Evolutionary conservation across 2,329 filamentous ascomycete genomes (phyloP).

Genomic region (Trichophaea hybrida): DNA sequence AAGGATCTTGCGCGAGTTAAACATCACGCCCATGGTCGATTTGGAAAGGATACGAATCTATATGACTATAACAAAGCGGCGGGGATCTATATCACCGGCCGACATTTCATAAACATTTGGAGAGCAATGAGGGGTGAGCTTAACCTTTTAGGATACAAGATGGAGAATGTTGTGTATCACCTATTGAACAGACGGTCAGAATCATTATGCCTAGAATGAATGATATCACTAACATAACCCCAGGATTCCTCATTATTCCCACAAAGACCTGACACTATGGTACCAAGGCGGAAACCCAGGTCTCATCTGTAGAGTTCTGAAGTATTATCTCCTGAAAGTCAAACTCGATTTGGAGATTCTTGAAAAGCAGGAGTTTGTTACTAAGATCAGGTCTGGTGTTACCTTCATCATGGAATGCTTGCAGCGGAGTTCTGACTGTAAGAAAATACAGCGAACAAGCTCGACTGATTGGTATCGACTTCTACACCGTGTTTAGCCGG

Average conservation of each 20-base stretch:
- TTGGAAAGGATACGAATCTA: constrained; percentile 70
- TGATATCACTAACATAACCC: constrained; percentile 30
- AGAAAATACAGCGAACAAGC: constrained; percentile 57
- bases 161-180: constrained; percentile 93
- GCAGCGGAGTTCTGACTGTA: background rate
- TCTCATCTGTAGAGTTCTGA: constrained; percentile 58
- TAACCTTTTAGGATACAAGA: constrained; percentile 81
- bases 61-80: constrained; percentile 95
- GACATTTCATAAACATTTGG: constrained; percentile 96
- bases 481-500: constrained; percentile 87
- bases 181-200: constrained; percentile 47
- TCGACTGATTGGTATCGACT: constrained; percentile 81
- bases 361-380: constrained; percentile 74
- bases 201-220: background rate
- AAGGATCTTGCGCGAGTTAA: constrained; percentile 87
- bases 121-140: constrained; percentile 87
- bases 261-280: constrained; percentile 67
- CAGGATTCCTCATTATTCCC: constrained; percentile 75
- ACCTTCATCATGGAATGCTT: background rate
- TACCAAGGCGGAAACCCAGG: constrained; percentile 53
- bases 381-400: constrained; percentile 48
- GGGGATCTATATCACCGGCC: constrained; percentile 78
- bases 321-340: constrained; percentile 62
- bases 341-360: constrained; percentile 80
- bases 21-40: constrained; percentile 63